These are phyloP conservation scores for Haplosporangium sp. DNA, from an alignment of 371 early-diverging fungal species.

Conservation along the genomic window DNA sequence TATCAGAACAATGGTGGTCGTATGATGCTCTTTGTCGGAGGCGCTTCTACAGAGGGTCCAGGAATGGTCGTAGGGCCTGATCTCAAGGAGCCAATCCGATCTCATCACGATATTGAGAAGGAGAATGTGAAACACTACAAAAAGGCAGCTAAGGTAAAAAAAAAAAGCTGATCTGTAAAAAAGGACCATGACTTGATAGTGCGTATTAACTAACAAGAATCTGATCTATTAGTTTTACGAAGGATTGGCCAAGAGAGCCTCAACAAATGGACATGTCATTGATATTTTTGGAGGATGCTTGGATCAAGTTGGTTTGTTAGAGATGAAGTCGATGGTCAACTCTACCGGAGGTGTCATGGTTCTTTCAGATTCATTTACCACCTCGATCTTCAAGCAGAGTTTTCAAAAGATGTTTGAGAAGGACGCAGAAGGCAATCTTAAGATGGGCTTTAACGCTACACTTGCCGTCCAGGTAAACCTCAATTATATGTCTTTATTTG, in stretches of 20 bases:
- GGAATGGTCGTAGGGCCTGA: slow-evolving; percentile 96
- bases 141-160: slow-evolving; percentile 81
- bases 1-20: slow-evolving; percentile 96
- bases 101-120: slow-evolving; percentile 97
- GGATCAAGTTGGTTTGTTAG: slow-evolving; percentile 97
- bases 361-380: slow-evolving; percentile 96
- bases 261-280: slow-evolving; percentile 85
- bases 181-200: neutral
- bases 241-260: slow-evolving; percentile 87
- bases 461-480: slow-evolving; percentile 87
- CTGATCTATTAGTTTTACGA: slow-evolving; percentile 86
- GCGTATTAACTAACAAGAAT: neutral
- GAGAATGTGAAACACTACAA: slow-evolving; percentile 94
- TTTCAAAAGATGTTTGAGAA: slow-evolving; percentile 94
- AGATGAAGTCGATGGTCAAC: slow-evolving; percentile 96
- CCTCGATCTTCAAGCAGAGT: slow-evolving; percentile 96
- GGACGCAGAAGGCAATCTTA: slow-evolving; percentile 88
- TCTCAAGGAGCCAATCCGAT: slow-evolving; percentile 95
- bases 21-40: slow-evolving; percentile 98
- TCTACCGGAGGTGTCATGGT: slow-evolving; percentile 97
- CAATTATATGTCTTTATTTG: neutral
- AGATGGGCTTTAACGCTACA: slow-evolving; percentile 98
- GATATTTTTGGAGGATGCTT: slow-evolving; percentile 96
- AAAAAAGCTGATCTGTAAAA: neutral
- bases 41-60: slow-evolving; percentile 98